These are phyloP conservation scores for Backusella morwellensis DNA, from an alignment of 192 early-diverging fungal genomes.

Conservation along the genomic window DNA sequence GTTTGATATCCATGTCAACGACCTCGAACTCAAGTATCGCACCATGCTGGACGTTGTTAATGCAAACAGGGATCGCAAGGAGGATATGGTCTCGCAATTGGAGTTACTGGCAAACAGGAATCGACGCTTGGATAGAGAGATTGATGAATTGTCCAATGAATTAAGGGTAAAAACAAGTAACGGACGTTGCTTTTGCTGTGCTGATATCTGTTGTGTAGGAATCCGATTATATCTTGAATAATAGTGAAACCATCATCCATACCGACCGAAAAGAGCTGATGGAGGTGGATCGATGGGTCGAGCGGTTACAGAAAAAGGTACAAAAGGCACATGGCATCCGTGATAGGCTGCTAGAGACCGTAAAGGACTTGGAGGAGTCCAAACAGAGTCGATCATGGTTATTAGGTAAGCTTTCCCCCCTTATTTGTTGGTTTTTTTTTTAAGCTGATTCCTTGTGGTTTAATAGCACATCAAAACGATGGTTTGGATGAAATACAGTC, in stretches of 20 bases:
- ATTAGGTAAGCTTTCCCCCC: not conserved
- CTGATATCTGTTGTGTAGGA: not conserved
- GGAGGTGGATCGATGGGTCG: not conserved
- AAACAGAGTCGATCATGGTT: not conserved
- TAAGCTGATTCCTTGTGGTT: not conserved
- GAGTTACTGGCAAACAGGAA: not conserved
- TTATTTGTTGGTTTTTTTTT: not conserved
- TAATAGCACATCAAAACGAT: not conserved
- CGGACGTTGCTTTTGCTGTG: too few relatives aligned
- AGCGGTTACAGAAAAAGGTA: not conserved
- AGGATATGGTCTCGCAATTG: not conserved
- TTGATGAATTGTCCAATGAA: not conserved
- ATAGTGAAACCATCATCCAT: not conserved
- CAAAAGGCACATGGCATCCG: not conserved
- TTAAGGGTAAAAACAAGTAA: not conserved
- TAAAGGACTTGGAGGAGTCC: not conserved
- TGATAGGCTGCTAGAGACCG: not conserved
- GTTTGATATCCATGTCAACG: not conserved
- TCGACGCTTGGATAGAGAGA: not conserved
- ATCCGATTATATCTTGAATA: not conserved
- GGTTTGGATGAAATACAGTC: not conserved
- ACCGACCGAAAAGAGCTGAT: not conserved
- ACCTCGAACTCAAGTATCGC: not conserved
- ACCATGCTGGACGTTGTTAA: not conserved
- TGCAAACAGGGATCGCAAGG: not conserved